A percentile compares a stretch with the other conserved stretches of the same genome.
Conservation (phyloP, 2,329 filamentous ascomycete species). For the Fusarium robinianum region DNA sequence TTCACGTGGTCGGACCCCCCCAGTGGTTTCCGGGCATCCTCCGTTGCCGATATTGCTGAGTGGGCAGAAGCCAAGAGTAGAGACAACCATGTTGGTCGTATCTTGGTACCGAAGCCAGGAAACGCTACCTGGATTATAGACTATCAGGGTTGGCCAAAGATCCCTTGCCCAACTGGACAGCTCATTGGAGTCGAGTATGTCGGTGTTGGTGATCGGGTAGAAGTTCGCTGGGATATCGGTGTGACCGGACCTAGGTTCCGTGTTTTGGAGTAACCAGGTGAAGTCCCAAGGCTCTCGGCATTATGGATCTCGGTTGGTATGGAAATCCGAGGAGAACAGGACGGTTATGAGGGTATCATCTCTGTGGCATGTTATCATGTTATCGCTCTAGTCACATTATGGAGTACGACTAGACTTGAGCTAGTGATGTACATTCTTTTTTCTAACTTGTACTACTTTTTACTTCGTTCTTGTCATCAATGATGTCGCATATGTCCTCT, state of each 20-base stretch:
- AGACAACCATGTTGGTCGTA: slow-evolving; percentile 7
- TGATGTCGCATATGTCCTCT: no score
- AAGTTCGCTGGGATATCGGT: slow-evolving; percentile 18
- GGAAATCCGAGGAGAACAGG: no score
- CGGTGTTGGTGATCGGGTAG: slow-evolving; percentile 3
- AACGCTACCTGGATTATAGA: slow-evolving; percentile 1
- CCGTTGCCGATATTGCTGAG: neutral
- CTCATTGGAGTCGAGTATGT: slow-evolving; percentile 11
- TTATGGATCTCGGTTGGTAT: no score
- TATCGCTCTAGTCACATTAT: no score
- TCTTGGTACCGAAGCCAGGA: slow-evolving; percentile 4
- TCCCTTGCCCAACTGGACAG: slow-evolving; percentile 12
- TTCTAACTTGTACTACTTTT: no score
- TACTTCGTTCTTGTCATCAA: no score
- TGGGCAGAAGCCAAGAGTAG: slow-evolving; percentile 5
- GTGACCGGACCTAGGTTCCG: slow-evolving; percentile 13
- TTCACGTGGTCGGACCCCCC: slow-evolving; percentile 11
- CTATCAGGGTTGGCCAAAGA: slow-evolving; percentile 8
- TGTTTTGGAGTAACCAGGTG: neutral
- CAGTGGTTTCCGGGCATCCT: neutral
- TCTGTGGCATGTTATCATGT: no score
- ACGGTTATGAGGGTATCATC: no score
- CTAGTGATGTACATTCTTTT: no score
- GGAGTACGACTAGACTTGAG: no score
- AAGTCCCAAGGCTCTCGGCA: no score